Base-by-base conservation (phyloP, 805 yeast species). In the Kazachstania africana region DNA sequence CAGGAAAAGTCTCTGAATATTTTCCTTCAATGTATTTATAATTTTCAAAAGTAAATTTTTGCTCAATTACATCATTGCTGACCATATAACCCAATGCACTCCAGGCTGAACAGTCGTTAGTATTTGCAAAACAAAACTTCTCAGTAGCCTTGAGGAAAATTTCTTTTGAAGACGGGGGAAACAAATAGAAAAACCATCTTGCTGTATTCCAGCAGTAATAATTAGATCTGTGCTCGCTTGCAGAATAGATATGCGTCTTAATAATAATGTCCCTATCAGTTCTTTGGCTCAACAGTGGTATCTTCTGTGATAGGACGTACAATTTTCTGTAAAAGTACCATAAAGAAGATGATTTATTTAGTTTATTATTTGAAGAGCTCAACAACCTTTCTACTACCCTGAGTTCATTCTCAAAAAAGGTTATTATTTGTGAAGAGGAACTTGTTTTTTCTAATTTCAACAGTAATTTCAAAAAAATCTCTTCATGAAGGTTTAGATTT, bases 131-230 rank as follows among this genome's bases (percentile, higher is more conserved):
- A 26, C 59, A 54, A 35, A 52, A 59, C 6, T 25, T 8, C 18
- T 44, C 38, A 1, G 53, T 33, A n/a, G 48, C 24, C 2, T 12
- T n/a, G 3, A n/a, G 13, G 28, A 37, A 47, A 5, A 35, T 33
- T 5, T 29, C 23, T 2, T 10, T 9, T 3, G 31, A 19, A 6
- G 45, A 33, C n/a, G n/a, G n/a, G n/a, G n/a, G n/a, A 1, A 45
- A 30, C 8, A 43, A 32, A 34, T 55, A 59, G 18, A 40, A 47
- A 10, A 45, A 33, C 55, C 61, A 60, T 18, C 53, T 43, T 8
- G 50, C 29, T n/a, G 60, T 49, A 32, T 54, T 51, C 65, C 66
- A 62, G 5, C 64, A 52, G 33, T 62, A 62, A 32, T 60, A 62
- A 33, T 62, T 62, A 0, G 61, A 47, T 13, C 45, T 38, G 36